These are phyloP conservation scores for Quillaja saponaria DNA, from an alignment of 306 rosid genomes.

Conservation along the genomic window DNA sequence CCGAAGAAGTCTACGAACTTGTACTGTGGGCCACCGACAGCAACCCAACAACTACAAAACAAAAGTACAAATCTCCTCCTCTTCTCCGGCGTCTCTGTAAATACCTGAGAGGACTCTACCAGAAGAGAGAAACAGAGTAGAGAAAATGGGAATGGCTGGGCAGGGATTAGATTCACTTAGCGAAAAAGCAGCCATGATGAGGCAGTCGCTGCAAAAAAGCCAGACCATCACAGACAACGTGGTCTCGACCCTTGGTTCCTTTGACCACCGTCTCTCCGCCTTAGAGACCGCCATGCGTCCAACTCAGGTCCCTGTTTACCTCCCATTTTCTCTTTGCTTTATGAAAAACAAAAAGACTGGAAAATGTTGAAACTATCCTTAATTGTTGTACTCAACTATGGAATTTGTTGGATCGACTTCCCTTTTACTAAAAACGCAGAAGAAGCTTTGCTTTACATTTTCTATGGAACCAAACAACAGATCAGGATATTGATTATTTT, in stretches of 20 bases:
- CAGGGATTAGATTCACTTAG: slow-evolving; percentile 62
- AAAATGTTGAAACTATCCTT: neutral
- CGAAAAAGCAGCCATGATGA: slow-evolving; percentile 74
- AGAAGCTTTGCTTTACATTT: slow-evolving; percentile 14
- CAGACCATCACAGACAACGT: slow-evolving; percentile 87
- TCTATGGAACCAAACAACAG: slow-evolving; percentile 29
- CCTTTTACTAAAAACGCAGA: slow-evolving; percentile 29
- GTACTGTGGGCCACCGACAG: too few relatives aligned
- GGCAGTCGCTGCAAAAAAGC: slow-evolving; percentile 86
- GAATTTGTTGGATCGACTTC: slow-evolving; percentile 34
- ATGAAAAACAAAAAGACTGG: neutral
- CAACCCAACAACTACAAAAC: too few relatives aligned
- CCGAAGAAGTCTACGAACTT: too few relatives aligned
- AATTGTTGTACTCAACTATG: slow-evolving; percentile 6
- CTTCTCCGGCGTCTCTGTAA: too few relatives aligned
- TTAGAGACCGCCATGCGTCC: slow-evolving; percentile 99
- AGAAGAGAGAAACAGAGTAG: neutral
- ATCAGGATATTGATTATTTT: slow-evolving; percentile 37
- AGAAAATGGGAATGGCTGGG: slow-evolving; percentile 55
- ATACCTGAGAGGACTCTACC: too few relatives aligned
- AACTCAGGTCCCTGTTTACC: slow-evolving; percentile 62
- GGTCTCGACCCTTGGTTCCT: slow-evolving; percentile 87
- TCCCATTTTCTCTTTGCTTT: slow-evolving; percentile 14
- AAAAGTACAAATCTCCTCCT: too few relatives aligned
- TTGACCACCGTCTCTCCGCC: slow-evolving; percentile 96